These are phyloP conservation scores for Erucastrum elatum DNA, from an alignment of 345 rosid species.

Conservation along the genomic window DNA sequence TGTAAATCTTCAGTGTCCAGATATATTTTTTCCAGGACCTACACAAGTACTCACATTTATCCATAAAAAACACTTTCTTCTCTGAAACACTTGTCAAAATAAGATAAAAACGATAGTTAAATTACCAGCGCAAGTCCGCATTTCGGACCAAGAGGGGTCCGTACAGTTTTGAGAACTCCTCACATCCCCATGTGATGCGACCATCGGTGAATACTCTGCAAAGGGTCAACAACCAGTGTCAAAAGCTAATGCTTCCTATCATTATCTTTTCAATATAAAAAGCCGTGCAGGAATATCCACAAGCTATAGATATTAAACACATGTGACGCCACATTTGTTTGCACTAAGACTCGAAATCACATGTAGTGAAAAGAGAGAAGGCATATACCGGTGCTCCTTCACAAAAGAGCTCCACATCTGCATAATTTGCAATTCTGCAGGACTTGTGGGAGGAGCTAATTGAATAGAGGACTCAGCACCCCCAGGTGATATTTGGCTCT, in stretches of 20 bases:
- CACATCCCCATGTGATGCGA: not conserved
- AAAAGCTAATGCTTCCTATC: not conserved
- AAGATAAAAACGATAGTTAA: constrained; percentile 2
- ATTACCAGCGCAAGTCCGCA: constrained; percentile 71
- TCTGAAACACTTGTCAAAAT: not conserved
- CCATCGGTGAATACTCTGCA: not conserved
- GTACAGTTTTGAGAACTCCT: not conserved
- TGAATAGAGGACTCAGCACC: not conserved
- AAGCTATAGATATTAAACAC: not conserved
- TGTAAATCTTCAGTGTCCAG: constrained; percentile 95
- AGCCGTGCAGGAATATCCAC: not conserved
- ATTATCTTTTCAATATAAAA: not conserved
- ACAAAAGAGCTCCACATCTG: not conserved
- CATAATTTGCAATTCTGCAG: constrained; percentile 50
- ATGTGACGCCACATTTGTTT: not conserved
- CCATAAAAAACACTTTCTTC: constrained; percentile 8
- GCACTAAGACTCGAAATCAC: not conserved
- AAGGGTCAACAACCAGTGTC: not conserved
- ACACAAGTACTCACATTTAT: constrained; percentile 24
- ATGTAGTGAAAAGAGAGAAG: not conserved
- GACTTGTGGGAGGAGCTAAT: not conserved
- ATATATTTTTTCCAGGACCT: constrained; percentile 96
- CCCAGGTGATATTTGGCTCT: not conserved
- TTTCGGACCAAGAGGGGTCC: constrained; percentile 54
- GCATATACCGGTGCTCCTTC: not conserved